Evolutionary conservation across 2,329 filamentous ascomycete genomes (phyloP).

Genomic region (Paraphaeosphaeria sporulosa): DNA sequence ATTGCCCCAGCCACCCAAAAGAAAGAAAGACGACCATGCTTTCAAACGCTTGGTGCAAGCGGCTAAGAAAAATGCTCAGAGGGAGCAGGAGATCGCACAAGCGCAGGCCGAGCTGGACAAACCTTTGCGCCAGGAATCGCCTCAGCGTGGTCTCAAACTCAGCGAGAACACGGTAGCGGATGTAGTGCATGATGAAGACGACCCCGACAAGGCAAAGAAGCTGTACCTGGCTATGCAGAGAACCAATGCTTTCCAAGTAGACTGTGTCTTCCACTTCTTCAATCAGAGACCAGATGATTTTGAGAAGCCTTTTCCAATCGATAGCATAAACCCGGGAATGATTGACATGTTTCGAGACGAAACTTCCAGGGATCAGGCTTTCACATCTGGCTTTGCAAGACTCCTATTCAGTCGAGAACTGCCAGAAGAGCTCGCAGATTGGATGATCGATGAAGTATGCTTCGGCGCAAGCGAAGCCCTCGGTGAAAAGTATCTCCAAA

Average conservation of each 20-base stretch:
- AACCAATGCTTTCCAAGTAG: slow-evolving; percentile 64
- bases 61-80: slow-evolving; percentile 31
- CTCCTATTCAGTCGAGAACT: slow-evolving; percentile 49
- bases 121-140: slow-evolving; percentile 24
- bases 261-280: slow-evolving; percentile 66
- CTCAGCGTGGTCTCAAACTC: slow-evolving; percentile 17
- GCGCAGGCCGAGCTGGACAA: slow-evolving; percentile 37
- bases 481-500: slow-evolving; percentile 44
- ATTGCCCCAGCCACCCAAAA: slow-evolving; percentile 32
- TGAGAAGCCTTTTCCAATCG: slow-evolving; percentile 22
- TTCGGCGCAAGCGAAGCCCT: slow-evolving; percentile 43
- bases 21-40: slow-evolving; percentile 23
- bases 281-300: slow-evolving; percentile 15
- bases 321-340: slow-evolving; percentile 43
- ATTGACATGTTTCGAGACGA: slow-evolving; percentile 37
- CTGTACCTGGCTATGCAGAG: slow-evolving; percentile 65
- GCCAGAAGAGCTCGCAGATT: slow-evolving; percentile 49
- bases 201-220: slow-evolving; percentile 68
- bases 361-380: slow-evolving; percentile 47
- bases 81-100: slow-evolving; percentile 36
- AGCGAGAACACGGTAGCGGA: slow-evolving; percentile 37
- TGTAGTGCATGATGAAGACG: slow-evolving; percentile 69
- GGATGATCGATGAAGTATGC: slow-evolving; percentile 53
- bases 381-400: slow-evolving; percentile 52
- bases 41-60: slow-evolving; percentile 34